phyloP scores from a whole-genome alignment of 768 basidiomycete genomes.

The Chlorophyllum brunneum region DNA sequence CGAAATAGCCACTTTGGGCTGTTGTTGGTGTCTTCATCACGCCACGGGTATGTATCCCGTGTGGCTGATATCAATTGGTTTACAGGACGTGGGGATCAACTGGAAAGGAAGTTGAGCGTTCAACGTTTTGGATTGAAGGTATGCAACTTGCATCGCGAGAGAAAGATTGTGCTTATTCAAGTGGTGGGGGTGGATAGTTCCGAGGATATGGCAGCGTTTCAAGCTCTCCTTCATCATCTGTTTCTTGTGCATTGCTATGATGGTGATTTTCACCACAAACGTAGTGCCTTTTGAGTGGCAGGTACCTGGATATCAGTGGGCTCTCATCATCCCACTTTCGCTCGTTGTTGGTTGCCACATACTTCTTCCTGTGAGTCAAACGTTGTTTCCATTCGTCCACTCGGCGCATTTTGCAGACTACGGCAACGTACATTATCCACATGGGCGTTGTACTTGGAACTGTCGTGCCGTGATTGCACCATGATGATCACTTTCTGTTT shows the following conservation, averaged over 20 bases:
- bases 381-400: not conserved
- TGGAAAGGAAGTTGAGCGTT: constrained; percentile 79
- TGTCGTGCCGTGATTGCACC: not conserved
- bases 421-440: not conserved
- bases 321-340: constrained; percentile 70
- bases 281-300: constrained; percentile 64
- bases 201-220: constrained; percentile 79
- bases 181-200: too few species aligned
- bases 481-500: not conserved
- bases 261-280: constrained; percentile 55
- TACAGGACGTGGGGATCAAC: constrained; percentile 53
- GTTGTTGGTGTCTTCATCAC: not conserved
- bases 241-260: constrained; percentile 51
- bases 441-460: not conserved
- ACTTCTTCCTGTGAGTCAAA: constrained; percentile 59
- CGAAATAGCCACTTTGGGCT: too few species aligned
- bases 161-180: too few species aligned
- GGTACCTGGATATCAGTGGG: constrained; percentile 61
- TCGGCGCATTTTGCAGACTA: not conserved
- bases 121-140: constrained; percentile 85
- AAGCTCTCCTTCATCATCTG: constrained; percentile 68
- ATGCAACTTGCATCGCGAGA: too few species aligned
- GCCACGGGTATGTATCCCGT: not conserved
- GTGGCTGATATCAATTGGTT: not conserved
- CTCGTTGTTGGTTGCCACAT: constrained; percentile 67